Conservation (phyloP, 768 basidiomycete species). For the Stropharia rugosoannulata region DNA sequence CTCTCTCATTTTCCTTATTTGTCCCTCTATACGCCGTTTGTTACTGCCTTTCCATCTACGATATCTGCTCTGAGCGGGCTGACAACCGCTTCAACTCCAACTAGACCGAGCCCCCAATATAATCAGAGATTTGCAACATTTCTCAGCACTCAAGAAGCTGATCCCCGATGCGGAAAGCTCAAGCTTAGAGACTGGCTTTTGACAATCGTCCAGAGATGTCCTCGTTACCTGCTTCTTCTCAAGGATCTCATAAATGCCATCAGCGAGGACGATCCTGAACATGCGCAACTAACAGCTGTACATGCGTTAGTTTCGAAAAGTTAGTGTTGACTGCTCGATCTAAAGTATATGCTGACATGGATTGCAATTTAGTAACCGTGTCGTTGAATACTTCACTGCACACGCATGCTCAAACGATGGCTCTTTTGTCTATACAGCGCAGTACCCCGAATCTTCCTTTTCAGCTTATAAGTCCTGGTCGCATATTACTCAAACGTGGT, state of each 20-base stretch:
- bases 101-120: slow-evolving; percentile 38
- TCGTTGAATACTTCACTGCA: slow-evolving; percentile 80
- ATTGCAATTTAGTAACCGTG: slow-evolving; percentile 53
- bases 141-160: slow-evolving; percentile 61
- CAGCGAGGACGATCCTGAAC: slow-evolving; percentile 63
- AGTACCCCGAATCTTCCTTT: slow-evolving; percentile 75
- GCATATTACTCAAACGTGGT: slow-evolving; percentile 73
- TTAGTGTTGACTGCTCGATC: slow-evolving; percentile 30
- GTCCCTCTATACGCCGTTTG: slow-evolving; percentile 83
- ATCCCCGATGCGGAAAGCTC: slow-evolving; percentile 71
- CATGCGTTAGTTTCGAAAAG: slow-evolving; percentile 76
- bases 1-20: slow-evolving; percentile 86
- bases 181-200: slow-evolving; percentile 84
- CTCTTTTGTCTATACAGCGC: slow-evolving; percentile 76
- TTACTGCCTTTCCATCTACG: slow-evolving; percentile 73
- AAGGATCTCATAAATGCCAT: slow-evolving; percentile 79
- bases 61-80: slow-evolving; percentile 57
- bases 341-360: background rate
- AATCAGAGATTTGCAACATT: slow-evolving; percentile 62
- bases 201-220: slow-evolving; percentile 85
- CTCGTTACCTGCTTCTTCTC: slow-evolving; percentile 80
- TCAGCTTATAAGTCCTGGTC: slow-evolving; percentile 77
- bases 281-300: slow-evolving; percentile 55
- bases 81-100: slow-evolving; percentile 40
- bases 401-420: slow-evolving; percentile 73